Conservation (phyloP, 1,284 basidiomycete genomes). For the Rhodotorula sp. region DNA sequence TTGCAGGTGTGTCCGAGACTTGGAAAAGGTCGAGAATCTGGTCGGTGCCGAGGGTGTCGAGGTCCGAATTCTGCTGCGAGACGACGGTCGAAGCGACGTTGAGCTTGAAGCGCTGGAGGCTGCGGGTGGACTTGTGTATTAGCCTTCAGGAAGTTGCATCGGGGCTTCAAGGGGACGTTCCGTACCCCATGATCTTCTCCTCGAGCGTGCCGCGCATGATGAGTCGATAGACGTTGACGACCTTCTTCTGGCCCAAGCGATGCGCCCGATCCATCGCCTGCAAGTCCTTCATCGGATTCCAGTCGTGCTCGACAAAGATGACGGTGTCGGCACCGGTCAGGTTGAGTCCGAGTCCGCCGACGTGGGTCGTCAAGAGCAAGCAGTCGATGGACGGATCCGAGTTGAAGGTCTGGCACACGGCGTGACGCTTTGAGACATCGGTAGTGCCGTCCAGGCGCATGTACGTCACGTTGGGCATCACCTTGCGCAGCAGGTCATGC, state of each 20-base stretch:
- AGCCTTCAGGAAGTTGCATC: background rate
- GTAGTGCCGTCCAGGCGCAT: constrained; percentile 95
- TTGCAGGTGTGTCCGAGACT: constrained; percentile 21
- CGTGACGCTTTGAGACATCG: constrained; percentile 85
- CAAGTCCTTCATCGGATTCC: constrained; percentile 99
- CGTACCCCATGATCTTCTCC: constrained; percentile 97
- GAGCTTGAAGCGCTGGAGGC: constrained; percentile 95
- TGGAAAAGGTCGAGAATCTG: constrained; percentile 90
- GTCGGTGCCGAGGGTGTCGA: constrained; percentile 95
- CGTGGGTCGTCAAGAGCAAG: constrained; percentile 90
- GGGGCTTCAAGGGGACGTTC: background rate
- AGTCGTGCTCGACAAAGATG: constrained; percentile 99
- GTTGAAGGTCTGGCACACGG: constrained; percentile 97
- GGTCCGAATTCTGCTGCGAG: constrained; percentile 92
- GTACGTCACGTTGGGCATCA: constrained; percentile 95
- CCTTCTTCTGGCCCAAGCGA: constrained; percentile 96
- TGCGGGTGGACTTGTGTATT: constrained; percentile 47
- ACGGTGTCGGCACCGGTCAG: constrained; percentile 98
- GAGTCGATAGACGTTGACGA: constrained; percentile 96
- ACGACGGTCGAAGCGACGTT: constrained; percentile 97
- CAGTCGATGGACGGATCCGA: constrained; percentile 97
- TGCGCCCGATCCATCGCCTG: constrained; percentile 99
- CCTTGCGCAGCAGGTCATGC: constrained; percentile 80
- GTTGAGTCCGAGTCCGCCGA: constrained; percentile 93
- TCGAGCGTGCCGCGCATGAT: constrained; percentile 97